These are phyloP conservation scores for Arthrinium phaeospermum DNA, from an alignment of 2,329 filamentous ascomycete species.

Conservation along the genomic window DNA sequence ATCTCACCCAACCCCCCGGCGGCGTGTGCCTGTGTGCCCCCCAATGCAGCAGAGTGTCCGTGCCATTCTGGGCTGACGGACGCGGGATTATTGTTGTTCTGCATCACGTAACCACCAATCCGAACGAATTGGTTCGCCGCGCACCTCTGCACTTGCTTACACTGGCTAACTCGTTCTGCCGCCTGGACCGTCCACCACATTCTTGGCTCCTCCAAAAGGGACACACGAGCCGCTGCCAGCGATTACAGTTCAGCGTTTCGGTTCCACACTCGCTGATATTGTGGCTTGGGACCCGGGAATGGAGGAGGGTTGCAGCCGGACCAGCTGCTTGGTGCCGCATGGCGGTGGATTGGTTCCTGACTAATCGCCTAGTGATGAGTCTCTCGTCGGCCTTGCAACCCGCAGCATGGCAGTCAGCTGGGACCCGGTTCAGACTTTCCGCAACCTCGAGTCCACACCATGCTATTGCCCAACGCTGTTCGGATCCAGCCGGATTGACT, in stretches of 20 bases:
- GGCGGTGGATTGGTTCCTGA: not conserved
- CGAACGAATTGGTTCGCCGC: not conserved
- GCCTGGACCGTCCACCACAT: not conserved
- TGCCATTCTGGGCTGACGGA: conserved; percentile 11
- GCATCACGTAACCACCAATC: not conserved
- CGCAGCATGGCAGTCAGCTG: not conserved
- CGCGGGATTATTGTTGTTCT: not conserved
- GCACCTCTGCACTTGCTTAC: not conserved
- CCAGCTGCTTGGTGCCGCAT: conserved; percentile 1
- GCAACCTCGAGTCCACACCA: not conserved
- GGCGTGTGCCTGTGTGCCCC: not conserved
- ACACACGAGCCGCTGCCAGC: not conserved
- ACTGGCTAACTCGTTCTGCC: not conserved
- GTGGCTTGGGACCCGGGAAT: not conserved
- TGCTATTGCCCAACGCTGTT: not conserved
- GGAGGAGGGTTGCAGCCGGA: not conserved
- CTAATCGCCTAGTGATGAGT: not conserved
- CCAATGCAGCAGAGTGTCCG: not conserved
- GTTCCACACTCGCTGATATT: not conserved
- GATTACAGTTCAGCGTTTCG: too few relatives aligned
- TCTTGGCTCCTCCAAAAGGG: not conserved
- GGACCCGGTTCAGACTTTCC: conserved; percentile 4
- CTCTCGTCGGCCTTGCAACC: not conserved
- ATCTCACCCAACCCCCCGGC: not conserved
- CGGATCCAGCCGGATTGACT: conserved; percentile 7